Evolutionary conservation across 139 green algal genomes (phyloP), one percentile per base, ranked within the genome.

Genomic region (Diplosphaera chodatii): DNA sequence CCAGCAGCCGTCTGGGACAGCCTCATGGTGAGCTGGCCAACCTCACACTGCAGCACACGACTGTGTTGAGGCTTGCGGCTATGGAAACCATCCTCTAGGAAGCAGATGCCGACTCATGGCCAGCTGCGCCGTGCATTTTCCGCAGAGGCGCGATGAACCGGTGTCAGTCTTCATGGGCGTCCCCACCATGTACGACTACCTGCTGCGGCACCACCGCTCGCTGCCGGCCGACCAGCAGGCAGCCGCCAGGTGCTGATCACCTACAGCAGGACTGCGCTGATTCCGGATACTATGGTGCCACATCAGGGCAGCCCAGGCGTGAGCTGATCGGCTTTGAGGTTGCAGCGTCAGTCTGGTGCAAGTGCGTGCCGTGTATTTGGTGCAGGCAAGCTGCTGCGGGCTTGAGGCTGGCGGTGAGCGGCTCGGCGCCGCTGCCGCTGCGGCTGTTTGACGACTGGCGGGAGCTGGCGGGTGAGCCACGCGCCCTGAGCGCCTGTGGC

Each of bases 181-280:
- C 32, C 95, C 95, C 31, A 99, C 95, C 37, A 98, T 98, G 94
- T 98, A 98, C 79, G 73, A 70, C 28, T 83, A 90, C 70, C 85
- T 98, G 76, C 80, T 98, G 30, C 63, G 74, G 1, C 29, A 76
- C 30, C 91, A 91, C 55, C 77, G 96, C 30, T 32, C 31, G 4
- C 78, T 84, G 67, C 23, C 67, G 2, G 16, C 70, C 1, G 73
- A 89, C 31, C 63, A 91, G 41, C 74, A 90, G 73, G 62, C 77
- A 20, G 68, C 74, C 22, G 77, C 82, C n/a, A 67, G 77, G 34
- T 77, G 33, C n/a, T n/a, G n/a, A n/a, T n/a, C n/a, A n/a, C n/a
- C n/a, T n/a, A n/a, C n/a, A n/a, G n/a, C n/a, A n/a, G n/a, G n/a
- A n/a, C n/a, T n/a, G n/a, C n/a, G n/a, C n/a, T n/a, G n/a, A n/a